Percentiles rank a stretch among this genome's conserved stretches.
Conservation (phyloP, 129 eudicot species). For the Scalesia atractyloides region DNA sequence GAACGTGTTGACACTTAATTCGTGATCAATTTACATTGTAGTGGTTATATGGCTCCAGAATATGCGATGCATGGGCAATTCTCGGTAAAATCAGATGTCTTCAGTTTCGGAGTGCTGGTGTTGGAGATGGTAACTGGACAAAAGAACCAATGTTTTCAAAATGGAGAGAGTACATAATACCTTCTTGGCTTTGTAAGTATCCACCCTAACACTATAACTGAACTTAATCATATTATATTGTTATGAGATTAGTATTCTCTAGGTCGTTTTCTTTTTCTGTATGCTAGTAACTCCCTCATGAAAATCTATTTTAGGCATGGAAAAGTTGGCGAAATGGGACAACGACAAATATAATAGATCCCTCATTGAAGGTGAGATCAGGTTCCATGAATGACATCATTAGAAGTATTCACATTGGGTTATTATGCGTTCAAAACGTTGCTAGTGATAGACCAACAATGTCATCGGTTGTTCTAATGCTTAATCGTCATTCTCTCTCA, state of each 20-base stretch:
- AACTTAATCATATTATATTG: not conserved
- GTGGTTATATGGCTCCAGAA: conserved; percentile 3
- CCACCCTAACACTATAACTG: not conserved
- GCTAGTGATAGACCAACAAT: not conserved
- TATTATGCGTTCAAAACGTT: not conserved
- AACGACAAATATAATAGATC: not conserved
- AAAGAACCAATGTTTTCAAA: not conserved
- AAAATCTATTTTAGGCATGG: not conserved
- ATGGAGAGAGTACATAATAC: not conserved
- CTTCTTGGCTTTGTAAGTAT: conserved; percentile 4
- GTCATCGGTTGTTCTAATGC: not conserved
- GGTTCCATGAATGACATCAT: not conserved
- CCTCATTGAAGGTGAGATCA: not conserved
- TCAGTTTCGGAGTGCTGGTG: not conserved
- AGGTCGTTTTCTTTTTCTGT: not conserved
- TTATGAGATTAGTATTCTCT: not conserved
- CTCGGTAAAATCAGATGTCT: not conserved
- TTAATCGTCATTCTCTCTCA: not conserved
- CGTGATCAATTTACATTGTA: not conserved
- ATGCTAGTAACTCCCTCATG: not conserved
- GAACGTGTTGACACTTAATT: not conserved
- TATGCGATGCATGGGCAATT: not conserved
- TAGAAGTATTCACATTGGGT: conserved; percentile 1
- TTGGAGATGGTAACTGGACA: not conserved
- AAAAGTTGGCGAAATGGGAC: not conserved